phyloP scores from a whole-genome alignment of 2,329 filamentous ascomycete species.

The Anisogramma anomala region DNA sequence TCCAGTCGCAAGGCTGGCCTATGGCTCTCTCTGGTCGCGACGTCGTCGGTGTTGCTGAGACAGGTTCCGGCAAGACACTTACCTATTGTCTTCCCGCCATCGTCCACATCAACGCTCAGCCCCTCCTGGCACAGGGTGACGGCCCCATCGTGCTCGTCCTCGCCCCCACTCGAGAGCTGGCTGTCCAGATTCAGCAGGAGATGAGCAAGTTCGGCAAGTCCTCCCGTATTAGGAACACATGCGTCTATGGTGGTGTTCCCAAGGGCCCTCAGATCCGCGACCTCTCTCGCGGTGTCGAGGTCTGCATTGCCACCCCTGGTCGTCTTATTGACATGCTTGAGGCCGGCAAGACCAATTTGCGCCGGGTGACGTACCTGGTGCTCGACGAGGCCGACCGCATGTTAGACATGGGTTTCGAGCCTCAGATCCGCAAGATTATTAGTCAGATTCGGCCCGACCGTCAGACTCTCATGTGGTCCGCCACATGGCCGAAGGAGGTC shows the following conservation, averaged over 20 bases:
- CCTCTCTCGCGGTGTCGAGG: conserved; percentile 87
- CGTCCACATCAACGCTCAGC: conserved; percentile 98
- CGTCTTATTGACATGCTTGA: conserved; percentile 98
- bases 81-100: conserved; percentile 97
- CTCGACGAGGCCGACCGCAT: conserved; percentile 99
- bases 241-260: conserved; percentile 96
- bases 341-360: conserved; percentile 94
- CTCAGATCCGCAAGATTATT: conserved; percentile 98
- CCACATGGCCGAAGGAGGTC: conserved; percentile 98
- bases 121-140: conserved; percentile 85
- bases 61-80: conserved; percentile 96
- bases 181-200: conserved; percentile 96
- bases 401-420: conserved; percentile 99
- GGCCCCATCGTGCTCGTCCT: conserved; percentile 94
- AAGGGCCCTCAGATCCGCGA: conserved; percentile 96
- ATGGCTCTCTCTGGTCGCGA: conserved; percentile 98
- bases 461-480: conserved; percentile 99
- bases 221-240: conserved; percentile 95
- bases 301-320: conserved; percentile 95
- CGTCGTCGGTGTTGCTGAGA: conserved; percentile 98
- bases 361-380: conserved; percentile 93
- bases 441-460: conserved; percentile 93
- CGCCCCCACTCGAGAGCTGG: conserved; percentile 92
- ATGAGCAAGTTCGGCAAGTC: conserved; percentile 98
- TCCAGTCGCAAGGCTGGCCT: conserved; percentile 97